Evolutionary conservation across 129 eudicot genomes (phyloP).

Genomic region (Lactuca saligna): DNA sequence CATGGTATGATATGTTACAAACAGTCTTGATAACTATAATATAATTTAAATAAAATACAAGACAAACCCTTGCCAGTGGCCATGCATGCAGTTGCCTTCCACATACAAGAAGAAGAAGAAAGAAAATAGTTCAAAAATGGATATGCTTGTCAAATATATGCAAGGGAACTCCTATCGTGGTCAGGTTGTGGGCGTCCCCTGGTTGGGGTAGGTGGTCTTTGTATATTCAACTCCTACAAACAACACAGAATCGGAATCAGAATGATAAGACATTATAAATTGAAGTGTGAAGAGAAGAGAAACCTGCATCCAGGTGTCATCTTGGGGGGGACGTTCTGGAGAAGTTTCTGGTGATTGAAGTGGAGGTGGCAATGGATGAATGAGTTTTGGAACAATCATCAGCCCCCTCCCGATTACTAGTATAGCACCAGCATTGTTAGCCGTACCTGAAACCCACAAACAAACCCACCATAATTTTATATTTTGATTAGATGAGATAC

Average conservation of each 20-base stretch:
- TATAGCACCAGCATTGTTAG: conserved; percentile 97
- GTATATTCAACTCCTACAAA: conserved; percentile 86
- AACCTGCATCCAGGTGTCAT: conserved; percentile 96
- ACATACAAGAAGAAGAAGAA: neutral
- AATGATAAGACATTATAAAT: no score
- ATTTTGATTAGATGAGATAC: no score
- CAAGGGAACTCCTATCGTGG: conserved; percentile 83
- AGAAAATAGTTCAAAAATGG: conserved; percentile 8
- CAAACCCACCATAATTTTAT: neutral
- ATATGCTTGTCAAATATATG: conserved; percentile 54
- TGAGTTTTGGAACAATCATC: conserved; percentile 83
- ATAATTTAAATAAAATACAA: neutral
- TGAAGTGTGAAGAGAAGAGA: neutral
- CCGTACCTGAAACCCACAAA: conserved; percentile 57
- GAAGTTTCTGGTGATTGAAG: conserved; percentile 91
- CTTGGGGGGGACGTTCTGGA: conserved; percentile 69
- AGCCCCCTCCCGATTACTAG: conserved; percentile 90
- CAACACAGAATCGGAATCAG: neutral
- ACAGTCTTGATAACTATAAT: conserved; percentile 17
- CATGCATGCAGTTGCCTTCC: no score
- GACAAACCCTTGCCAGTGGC: neutral
- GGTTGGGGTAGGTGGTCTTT: conserved; percentile 96
- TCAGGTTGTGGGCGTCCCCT: conserved; percentile 95
- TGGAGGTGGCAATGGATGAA: conserved; percentile 96
- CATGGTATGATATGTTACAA: neutral